These are phyloP conservation scores for Salvia miltiorrhiza DNA, from an alignment of 257 asterid genomes.

Conservation along the genomic window DNA sequence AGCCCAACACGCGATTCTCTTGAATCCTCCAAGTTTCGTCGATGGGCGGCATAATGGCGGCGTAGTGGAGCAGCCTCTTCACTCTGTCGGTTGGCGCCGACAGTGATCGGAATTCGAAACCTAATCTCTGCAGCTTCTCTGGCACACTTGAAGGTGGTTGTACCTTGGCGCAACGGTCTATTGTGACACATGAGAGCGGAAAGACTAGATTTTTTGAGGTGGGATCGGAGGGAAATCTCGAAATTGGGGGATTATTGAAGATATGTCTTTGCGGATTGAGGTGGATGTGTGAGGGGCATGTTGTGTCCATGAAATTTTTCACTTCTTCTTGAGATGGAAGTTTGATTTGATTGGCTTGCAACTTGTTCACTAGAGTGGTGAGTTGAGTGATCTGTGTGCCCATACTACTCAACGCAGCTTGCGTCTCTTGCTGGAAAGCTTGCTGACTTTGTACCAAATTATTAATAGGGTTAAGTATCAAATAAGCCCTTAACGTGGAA, in stretches of 20 bases:
- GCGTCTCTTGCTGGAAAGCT: too few relatives aligned
- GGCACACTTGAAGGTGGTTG: conserved; percentile 31
- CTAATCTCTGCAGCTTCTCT: conserved; percentile 40
- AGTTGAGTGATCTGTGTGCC: too few relatives aligned
- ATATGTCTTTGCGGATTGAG: background rate
- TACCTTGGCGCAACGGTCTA: background rate
- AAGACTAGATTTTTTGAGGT: conserved; percentile 5
- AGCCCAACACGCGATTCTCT: conserved; percentile 72
- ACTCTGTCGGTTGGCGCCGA: conserved; percentile 69
- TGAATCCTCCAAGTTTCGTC: conserved; percentile 36
- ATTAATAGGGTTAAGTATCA: too few relatives aligned
- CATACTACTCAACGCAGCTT: too few relatives aligned
- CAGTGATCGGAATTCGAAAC: conserved; percentile 54
- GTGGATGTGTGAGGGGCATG: conserved; percentile 2
- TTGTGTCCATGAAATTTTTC: background rate
- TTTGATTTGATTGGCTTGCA: too few relatives aligned
- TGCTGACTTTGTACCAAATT: too few relatives aligned
- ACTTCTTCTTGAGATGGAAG: too few relatives aligned
- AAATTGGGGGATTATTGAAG: conserved; percentile 15
- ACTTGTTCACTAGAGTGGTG: too few relatives aligned
- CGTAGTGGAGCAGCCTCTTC: conserved; percentile 58
- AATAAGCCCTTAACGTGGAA: too few relatives aligned
- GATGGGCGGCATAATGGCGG: conserved; percentile 44
- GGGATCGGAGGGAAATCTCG: background rate
- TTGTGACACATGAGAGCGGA: conserved; percentile 16